These are phyloP conservation scores for Gastrolobium bilobum DNA, from an alignment of 306 rosid genomes.

Conservation along the genomic window DNA sequence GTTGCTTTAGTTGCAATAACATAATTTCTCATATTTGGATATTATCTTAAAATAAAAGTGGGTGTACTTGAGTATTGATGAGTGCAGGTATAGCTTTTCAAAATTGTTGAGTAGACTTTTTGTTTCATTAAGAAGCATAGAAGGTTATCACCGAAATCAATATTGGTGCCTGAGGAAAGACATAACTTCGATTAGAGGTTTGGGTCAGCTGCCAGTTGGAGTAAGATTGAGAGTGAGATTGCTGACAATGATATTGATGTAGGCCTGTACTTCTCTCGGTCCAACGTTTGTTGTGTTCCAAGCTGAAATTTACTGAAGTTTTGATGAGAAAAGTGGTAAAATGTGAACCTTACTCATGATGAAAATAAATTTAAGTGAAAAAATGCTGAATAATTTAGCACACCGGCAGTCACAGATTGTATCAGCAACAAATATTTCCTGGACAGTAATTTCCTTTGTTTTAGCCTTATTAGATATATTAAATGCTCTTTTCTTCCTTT, in stretches of 20 bases:
- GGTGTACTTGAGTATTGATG: background rate
- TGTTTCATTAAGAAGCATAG: slow-evolving; percentile 32
- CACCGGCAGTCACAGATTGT: slow-evolving; percentile 13
- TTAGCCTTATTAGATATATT: background rate
- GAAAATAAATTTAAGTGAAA: slow-evolving; percentile 21
- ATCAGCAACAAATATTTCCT: slow-evolving; percentile 17
- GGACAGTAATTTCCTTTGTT: slow-evolving; percentile 27
- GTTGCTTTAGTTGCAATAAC: slow-evolving; percentile 38
- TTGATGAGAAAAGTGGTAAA: background rate
- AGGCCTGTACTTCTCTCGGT: background rate
- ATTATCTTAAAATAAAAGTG: slow-evolving; percentile 1
- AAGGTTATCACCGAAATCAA: slow-evolving; percentile 22
- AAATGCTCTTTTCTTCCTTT: slow-evolving; percentile 24
- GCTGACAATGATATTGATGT: background rate
- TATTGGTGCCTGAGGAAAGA: background rate
- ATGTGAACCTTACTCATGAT: slow-evolving; percentile 17
- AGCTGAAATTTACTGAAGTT: background rate
- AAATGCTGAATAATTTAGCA: slow-evolving; percentile 13
- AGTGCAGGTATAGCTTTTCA: slow-evolving; percentile 1
- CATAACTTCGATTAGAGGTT: background rate
- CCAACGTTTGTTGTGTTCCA: background rate
- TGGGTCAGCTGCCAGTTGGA: slow-evolving; percentile 3
- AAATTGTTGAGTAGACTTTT: slow-evolving; percentile 2
- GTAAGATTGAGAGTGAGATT: background rate
- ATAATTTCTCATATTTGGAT: slow-evolving; percentile 19